Evolutionary conservation across 2,329 filamentous ascomycete genomes (phyloP).

Genomic region (Onygenales sp.): DNA sequence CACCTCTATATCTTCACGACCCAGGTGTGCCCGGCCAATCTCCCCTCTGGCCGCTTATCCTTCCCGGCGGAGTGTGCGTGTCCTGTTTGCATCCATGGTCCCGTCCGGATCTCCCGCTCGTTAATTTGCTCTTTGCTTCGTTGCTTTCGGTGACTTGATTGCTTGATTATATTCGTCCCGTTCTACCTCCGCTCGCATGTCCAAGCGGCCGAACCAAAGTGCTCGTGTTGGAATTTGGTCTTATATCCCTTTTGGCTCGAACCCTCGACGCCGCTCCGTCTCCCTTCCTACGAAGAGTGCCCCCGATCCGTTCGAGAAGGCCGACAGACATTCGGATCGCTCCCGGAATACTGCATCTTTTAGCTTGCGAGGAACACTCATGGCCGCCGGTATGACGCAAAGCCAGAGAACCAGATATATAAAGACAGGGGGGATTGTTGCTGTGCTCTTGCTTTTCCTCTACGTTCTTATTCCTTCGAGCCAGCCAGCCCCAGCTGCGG

Average conservation of each 20-base stretch:
- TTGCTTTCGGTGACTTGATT: no score
- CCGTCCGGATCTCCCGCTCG: slow-evolving; percentile 4
- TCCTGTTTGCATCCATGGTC: not conserved
- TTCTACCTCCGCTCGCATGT: slow-evolving; percentile 37
- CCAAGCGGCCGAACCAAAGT: slow-evolving; percentile 44
- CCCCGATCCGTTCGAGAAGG: slow-evolving; percentile 39
- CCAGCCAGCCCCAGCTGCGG: slow-evolving; percentile 6
- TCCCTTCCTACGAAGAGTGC: slow-evolving; percentile 37
- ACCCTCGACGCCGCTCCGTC: slow-evolving; percentile 43
- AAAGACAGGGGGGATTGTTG: slow-evolving; percentile 53
- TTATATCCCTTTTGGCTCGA: slow-evolving; percentile 39
- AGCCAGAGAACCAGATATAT: slow-evolving; percentile 51
- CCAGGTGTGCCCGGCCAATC: not conserved
- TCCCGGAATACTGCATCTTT: slow-evolving; percentile 24
- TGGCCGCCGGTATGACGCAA: slow-evolving; percentile 48
- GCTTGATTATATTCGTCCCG: no score
- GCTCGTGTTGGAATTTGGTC: slow-evolving; percentile 44
- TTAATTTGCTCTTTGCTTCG: slow-evolving; percentile 3
- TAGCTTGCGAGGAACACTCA: slow-evolving; percentile 30
- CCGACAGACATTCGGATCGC: slow-evolving; percentile 32
- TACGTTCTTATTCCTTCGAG: slow-evolving; percentile 42
- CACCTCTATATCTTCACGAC: not conserved
- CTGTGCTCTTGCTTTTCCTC: slow-evolving; percentile 48
- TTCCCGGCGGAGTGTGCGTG: not conserved
- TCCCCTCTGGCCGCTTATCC: not conserved